Conservation (phyloP, 305 asterid genomes). For the Solanum chacoense region DNA sequence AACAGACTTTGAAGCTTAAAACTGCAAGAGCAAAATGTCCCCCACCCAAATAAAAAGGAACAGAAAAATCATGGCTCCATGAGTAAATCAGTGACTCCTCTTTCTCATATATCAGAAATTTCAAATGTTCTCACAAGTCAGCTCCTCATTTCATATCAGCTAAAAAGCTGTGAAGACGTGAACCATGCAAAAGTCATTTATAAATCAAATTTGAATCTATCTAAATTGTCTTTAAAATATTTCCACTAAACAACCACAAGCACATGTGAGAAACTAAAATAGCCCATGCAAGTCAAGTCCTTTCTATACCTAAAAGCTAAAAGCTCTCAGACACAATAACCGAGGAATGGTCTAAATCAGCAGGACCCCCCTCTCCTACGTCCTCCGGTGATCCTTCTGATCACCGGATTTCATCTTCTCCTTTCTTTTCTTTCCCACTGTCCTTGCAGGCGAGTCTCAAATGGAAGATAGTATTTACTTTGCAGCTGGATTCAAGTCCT, state of each 20-base stretch:
- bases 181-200: not conserved
- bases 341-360: too few relatives aligned
- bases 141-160: not conserved
- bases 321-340: too few relatives aligned
- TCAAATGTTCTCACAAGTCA: not conserved
- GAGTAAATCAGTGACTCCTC: not conserved
- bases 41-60: not conserved
- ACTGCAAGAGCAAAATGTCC: not conserved
- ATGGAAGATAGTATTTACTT: too few relatives aligned
- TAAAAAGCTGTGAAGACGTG: not conserved
- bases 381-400: too few relatives aligned
- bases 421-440: too few relatives aligned
- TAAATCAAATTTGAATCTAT: not conserved
- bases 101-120: not conserved
- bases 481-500: too few relatives aligned
- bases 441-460: too few relatives aligned
- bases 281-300: not conserved
- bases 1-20: not conserved
- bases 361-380: too few relatives aligned
- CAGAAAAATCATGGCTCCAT: not conserved
- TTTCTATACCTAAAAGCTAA: too few relatives aligned
- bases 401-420: too few relatives aligned
- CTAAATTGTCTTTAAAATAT: not conserved
- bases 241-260: not conserved
- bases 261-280: not conserved